Evolutionary conservation across 1,284 basidiomycete genomes (phyloP).

Genomic region (Salmacisia buchloeana): DNA sequence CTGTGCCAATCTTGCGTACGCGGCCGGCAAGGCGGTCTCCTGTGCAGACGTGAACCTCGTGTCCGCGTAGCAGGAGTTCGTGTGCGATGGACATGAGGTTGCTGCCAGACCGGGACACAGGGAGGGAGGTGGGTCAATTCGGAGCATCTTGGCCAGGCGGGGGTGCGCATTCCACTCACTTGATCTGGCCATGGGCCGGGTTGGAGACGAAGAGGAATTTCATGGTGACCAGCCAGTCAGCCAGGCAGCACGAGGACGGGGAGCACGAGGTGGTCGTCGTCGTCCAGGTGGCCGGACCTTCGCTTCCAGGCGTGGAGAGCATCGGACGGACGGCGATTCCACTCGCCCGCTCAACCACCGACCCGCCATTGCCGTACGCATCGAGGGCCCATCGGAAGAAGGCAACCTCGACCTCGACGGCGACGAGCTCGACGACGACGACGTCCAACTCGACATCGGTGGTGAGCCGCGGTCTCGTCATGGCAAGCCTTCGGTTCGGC

Average conservation of each 20-base stretch:
- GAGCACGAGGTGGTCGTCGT: no score
- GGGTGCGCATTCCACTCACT: neutral
- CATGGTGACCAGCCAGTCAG: conserved; percentile 6
- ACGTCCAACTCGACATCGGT: neutral
- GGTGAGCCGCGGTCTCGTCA: neutral
- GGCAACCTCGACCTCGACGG: neutral
- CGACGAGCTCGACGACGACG: neutral
- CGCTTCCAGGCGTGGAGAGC: no score
- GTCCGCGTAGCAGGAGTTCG: conserved; percentile 18
- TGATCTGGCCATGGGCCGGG: conserved; percentile 25
- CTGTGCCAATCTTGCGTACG: neutral
- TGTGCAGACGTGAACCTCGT: conserved; percentile 17
- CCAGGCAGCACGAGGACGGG: no score
- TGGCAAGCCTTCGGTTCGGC: neutral
- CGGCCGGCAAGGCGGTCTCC: conserved; percentile 10
- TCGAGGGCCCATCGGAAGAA: neutral
- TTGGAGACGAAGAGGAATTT: conserved; percentile 20
- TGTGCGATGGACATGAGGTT: conserved; percentile 19
- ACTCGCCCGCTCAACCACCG: no score
- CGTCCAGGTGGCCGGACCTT: no score
- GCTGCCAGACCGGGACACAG: neutral
- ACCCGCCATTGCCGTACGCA: no score
- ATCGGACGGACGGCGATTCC: no score
- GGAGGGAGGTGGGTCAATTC: neutral
- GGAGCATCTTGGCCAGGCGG: neutral